phyloP scores from a whole-genome alignment of 257 asterid species.

The Leptodermis oblonga region DNA sequence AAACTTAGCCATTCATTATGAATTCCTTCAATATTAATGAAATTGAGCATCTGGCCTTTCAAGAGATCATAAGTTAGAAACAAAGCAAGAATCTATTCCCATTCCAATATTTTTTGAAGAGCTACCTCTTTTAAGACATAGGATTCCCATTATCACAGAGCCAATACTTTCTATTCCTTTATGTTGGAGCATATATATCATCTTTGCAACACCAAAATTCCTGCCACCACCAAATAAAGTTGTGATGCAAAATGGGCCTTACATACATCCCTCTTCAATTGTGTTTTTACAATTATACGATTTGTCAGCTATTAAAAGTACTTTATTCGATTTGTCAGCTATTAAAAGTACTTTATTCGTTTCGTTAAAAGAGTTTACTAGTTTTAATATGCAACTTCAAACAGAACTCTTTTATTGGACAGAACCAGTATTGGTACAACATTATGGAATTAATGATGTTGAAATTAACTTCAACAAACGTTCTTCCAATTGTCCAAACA shows the following conservation, averaged over 20 bases:
- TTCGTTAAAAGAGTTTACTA: too few species aligned
- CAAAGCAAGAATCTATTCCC: conserved; percentile 38
- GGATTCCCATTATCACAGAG: conserved; percentile 37
- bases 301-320: too few species aligned
- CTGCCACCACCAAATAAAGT: conserved; percentile 27
- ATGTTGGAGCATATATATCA: conserved; percentile 3
- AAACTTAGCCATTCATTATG: neutral
- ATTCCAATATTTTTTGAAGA: conserved; percentile 22
- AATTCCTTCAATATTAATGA: conserved; percentile 16
- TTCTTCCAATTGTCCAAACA: conserved; percentile 1
- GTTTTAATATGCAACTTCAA: too few species aligned
- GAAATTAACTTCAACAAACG: neutral
- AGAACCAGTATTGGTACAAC: too few species aligned
- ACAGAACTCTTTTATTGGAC: too few species aligned
- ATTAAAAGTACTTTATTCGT: too few species aligned
- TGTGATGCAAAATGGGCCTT: neutral
- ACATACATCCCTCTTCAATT: neutral
- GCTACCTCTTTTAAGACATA: conserved; percentile 27
- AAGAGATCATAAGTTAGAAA: conserved; percentile 11
- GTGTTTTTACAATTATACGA: neutral
- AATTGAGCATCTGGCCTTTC: conserved; percentile 22
- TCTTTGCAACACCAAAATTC: conserved; percentile 18
- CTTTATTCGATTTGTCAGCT: too few species aligned
- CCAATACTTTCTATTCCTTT: conserved; percentile 18
- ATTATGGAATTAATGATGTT: neutral